Conservation (phyloP, 2,329 filamentous ascomycete genomes). For the Pyrenophora teres region DNA sequence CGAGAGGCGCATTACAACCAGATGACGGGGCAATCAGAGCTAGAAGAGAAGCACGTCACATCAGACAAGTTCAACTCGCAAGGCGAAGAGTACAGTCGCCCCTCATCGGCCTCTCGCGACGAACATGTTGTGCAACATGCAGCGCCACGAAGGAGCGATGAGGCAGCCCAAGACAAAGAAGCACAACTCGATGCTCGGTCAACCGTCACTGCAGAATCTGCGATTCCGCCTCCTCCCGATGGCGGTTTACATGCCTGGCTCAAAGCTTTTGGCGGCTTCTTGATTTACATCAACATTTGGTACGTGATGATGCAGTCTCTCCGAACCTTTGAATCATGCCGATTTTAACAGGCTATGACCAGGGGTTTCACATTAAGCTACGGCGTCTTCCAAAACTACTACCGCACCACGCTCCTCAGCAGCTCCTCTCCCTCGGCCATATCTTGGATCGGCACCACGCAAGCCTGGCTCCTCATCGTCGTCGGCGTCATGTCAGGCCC, state of each 20-base stretch:
- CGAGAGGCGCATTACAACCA: background rate
- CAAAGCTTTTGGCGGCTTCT: slow-evolving; percentile 46
- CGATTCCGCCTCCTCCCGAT: slow-evolving; percentile 42
- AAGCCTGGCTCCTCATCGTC: slow-evolving; percentile 56
- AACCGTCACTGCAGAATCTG: slow-evolving; percentile 28
- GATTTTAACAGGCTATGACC: background rate
- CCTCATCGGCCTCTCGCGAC: slow-evolving; percentile 11
- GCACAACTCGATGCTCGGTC: slow-evolving; percentile 25
- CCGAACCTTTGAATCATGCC: no score
- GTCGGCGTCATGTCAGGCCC: slow-evolving; percentile 57
- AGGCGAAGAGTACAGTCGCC: slow-evolving; percentile 16
- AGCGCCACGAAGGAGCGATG: slow-evolving; percentile 6
- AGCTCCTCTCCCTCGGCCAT: slow-evolving; percentile 46
- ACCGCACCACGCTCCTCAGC: slow-evolving; percentile 47
- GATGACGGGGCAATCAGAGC: slow-evolving; percentile 19
- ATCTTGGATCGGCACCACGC: slow-evolving; percentile 54
- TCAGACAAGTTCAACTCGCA: slow-evolving; percentile 21
- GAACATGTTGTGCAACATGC: background rate
- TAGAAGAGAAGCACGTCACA: slow-evolving; percentile 23
- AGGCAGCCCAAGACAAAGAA: slow-evolving; percentile 18
- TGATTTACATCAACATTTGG: slow-evolving; percentile 49
- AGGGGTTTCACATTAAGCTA: slow-evolving; percentile 51
- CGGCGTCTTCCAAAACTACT: slow-evolving; percentile 55
- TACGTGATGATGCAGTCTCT: slow-evolving; percentile 9
- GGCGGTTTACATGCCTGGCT: slow-evolving; percentile 47